Conservation (phyloP, 179 eudicot genomes). For the Actinidia arguta region DNA sequence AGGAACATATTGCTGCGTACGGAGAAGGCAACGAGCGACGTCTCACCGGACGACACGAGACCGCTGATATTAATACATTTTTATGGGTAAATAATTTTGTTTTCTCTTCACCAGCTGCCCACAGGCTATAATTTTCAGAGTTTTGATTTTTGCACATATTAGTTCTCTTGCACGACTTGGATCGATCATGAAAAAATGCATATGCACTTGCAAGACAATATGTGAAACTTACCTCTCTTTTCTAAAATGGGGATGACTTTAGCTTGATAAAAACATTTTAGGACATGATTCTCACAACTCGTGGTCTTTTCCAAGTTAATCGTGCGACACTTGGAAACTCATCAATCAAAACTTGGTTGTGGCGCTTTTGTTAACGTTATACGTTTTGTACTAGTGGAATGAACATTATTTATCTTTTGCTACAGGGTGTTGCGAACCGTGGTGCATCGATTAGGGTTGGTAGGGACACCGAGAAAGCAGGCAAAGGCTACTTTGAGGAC, state of each 20-base stretch:
- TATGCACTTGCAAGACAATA: too few relatives aligned
- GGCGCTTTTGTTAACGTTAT: too few relatives aligned
- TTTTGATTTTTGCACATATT: not conserved
- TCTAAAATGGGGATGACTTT: too few relatives aligned
- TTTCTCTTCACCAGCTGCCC: not conserved
- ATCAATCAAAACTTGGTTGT: too few relatives aligned
- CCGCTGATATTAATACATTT: slow-evolving; percentile 85
- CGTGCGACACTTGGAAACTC: too few relatives aligned
- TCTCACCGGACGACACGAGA: slow-evolving; percentile 91
- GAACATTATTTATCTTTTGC: not conserved
- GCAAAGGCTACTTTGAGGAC: slow-evolving; percentile 67
- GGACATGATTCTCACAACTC: too few relatives aligned
- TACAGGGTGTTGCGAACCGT: slow-evolving; percentile 81
- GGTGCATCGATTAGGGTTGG: slow-evolving; percentile 73
- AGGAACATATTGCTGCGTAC: slow-evolving; percentile 93
- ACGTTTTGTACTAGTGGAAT: not conserved
- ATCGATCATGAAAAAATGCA: too few relatives aligned
- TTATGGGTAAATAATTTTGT: slow-evolving; percentile 63
- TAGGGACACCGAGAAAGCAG: slow-evolving; percentile 50
- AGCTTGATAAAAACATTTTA: too few relatives aligned
- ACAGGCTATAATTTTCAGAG: not conserved
- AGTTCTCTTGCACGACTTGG: not conserved
- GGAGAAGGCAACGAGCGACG: slow-evolving; percentile 99
- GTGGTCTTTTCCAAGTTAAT: too few relatives aligned
- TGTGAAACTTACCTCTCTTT: too few relatives aligned